Evolutionary conservation across 2,329 filamentous ascomycete genomes (phyloP).

Genomic region (Nigrospora osmanthi): DNA sequence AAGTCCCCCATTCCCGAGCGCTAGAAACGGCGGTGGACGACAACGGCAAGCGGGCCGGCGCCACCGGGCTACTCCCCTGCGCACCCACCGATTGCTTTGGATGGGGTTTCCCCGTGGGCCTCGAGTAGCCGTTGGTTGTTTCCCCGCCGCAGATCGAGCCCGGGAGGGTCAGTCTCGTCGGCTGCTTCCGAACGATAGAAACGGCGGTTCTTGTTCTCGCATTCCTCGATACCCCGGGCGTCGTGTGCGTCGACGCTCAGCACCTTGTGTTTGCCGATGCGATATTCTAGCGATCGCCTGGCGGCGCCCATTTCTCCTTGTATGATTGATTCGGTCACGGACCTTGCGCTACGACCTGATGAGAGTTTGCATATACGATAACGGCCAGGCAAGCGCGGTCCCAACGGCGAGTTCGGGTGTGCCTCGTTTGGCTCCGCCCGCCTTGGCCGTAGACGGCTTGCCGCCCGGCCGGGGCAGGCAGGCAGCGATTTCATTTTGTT

Average conservation of each 20-base stretch:
- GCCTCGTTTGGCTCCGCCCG: slow-evolving; percentile 3
- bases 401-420: slow-evolving; percentile 7
- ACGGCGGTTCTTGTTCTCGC: background rate
- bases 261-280: background rate
- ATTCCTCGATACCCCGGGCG: background rate
- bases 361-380: slow-evolving; percentile 9
- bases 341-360: slow-evolving; percentile 10
- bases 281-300: background rate
- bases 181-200: background rate
- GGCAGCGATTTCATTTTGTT: slow-evolving; percentile 2
- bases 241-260: background rate
- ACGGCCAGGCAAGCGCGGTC: slow-evolving; percentile 7
- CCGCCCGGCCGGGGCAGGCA: slow-evolving; percentile 3
- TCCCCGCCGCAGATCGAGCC: background rate
- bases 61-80: slow-evolving; percentile 4
- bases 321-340: slow-evolving; percentile 10
- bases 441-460: background rate
- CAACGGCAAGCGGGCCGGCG: background rate
- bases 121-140: background rate
- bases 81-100: background rate
- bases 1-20: slow-evolving; percentile 54
- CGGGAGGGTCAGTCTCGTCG: background rate
- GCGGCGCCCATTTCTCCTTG: background rate
- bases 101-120: background rate
- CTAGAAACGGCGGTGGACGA: slow-evolving; percentile 24